Evolutionary conservation across 2,329 filamentous ascomycete species (phyloP).

Genomic region (Colletotrichum cordylinicola): DNA sequence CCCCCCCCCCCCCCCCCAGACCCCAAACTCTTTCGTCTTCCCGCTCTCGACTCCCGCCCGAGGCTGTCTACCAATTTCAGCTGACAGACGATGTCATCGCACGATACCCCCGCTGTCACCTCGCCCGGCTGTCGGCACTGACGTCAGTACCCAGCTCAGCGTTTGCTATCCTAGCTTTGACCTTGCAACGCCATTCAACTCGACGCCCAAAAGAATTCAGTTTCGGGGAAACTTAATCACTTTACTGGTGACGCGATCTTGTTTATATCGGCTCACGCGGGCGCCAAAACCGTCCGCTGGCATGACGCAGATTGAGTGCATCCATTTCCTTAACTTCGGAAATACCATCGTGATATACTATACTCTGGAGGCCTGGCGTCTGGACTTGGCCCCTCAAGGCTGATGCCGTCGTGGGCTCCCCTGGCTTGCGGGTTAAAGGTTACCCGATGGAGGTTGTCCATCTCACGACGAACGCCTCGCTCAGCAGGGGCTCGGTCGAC

Average conservation of each 20-base stretch:
- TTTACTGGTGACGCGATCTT: constrained; percentile 9
- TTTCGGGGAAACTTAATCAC: constrained; percentile 13
- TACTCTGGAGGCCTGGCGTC: not conserved
- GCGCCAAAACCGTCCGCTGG: not conserved
- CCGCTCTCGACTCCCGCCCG: not conserved
- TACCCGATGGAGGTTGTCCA: not conserved
- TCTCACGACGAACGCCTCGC: constrained; percentile 13
- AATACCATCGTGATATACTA: not conserved
- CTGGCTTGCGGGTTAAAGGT: not conserved
- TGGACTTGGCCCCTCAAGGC: not conserved
- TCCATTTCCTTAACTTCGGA: not conserved
- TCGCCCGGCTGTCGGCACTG: constrained; percentile 4
- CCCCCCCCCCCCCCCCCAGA: not conserved
- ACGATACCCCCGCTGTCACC: constrained; percentile 11
- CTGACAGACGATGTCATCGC: constrained; percentile 19
- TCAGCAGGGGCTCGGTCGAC: not conserved
- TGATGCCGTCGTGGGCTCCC: not conserved
- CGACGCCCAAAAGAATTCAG: not conserved
- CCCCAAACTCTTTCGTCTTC: not conserved
- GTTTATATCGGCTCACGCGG: not conserved
- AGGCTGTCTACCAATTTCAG: constrained; percentile 14
- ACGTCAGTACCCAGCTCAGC: constrained; percentile 5
- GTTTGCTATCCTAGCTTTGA: constrained; percentile 13
- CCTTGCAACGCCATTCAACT: constrained; percentile 13
- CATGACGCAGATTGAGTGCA: constrained; percentile 4